phyloP scores from a whole-genome alignment of 1,284 basidiomycete species.

The Ceratobasidium sp. region DNA sequence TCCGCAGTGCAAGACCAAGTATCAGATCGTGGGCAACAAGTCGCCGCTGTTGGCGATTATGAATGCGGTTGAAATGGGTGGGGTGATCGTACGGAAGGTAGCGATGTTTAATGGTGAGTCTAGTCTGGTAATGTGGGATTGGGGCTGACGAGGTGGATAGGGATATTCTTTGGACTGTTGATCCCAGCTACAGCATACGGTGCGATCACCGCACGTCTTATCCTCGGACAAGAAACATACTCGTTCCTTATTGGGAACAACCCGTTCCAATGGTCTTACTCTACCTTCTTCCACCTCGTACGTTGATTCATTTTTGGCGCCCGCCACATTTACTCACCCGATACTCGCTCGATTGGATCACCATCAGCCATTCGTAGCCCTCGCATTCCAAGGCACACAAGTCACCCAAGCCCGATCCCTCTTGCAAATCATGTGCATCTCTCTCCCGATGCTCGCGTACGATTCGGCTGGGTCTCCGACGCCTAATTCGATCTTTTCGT shows the following conservation, averaged over 20 bases:
- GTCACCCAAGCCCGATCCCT: constrained; percentile 38
- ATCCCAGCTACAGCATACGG: constrained; percentile 41
- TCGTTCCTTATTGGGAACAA: constrained; percentile 40
- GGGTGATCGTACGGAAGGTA: constrained; percentile 35
- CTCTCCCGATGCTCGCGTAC: constrained; percentile 45
- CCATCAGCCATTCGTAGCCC: constrained; percentile 37
- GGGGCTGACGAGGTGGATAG: neutral
- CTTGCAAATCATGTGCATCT: constrained; percentile 41
- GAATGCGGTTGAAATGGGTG: constrained; percentile 29
- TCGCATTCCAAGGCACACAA: constrained; percentile 42
- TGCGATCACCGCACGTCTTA: constrained; percentile 30
- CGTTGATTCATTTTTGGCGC: neutral
- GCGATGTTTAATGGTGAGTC: constrained; percentile 40
- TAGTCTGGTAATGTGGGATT: neutral
- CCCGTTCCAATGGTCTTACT: constrained; percentile 39
- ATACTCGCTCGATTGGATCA: neutral
- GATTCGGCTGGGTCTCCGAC: constrained; percentile 37
- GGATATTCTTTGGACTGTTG: constrained; percentile 39
- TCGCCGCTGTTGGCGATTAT: constrained; percentile 17
- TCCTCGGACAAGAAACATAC: constrained; percentile 41
- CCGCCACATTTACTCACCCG: neutral
- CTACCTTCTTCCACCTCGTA: constrained; percentile 36
- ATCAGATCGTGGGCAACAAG: constrained; percentile 41
- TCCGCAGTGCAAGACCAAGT: constrained; percentile 38
- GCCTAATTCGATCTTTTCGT: constrained; percentile 26